These are phyloP conservation scores for Epicoccum nigrum DNA, from an alignment of 2,329 filamentous ascomycete species.

Conservation along the genomic window DNA sequence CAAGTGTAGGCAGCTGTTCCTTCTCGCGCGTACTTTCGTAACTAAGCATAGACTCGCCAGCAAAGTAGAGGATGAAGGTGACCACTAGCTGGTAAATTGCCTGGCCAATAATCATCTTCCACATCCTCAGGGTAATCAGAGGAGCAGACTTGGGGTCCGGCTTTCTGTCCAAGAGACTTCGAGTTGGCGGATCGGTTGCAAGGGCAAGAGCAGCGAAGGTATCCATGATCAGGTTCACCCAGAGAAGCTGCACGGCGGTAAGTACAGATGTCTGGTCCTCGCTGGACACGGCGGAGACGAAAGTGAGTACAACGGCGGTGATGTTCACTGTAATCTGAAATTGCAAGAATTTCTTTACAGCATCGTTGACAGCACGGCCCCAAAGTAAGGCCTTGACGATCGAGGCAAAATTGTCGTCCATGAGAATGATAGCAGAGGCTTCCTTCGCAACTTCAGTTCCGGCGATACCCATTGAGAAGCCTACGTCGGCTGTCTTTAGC, in stretches of 20 bases:
- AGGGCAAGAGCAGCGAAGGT: constrained; percentile 89
- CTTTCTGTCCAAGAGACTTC: constrained; percentile 79
- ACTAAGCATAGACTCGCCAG: constrained; percentile 64
- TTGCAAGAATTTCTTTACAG: constrained; percentile 54
- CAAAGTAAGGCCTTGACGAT: constrained; percentile 84
- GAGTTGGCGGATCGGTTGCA: constrained; percentile 86
- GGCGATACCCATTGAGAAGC: constrained; percentile 85
- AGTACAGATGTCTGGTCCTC: constrained; percentile 74
- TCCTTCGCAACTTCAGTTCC: constrained; percentile 86
- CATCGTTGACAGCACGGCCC: constrained; percentile 61
- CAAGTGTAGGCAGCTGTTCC: constrained; percentile 71
- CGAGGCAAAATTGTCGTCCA: constrained; percentile 88
- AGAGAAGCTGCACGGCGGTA: constrained; percentile 88
- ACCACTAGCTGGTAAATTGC: constrained; percentile 83
- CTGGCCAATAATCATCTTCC: constrained; percentile 99
- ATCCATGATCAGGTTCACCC: constrained; percentile 98
- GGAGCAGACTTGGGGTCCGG: constrained; percentile 76
- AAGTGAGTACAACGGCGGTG: constrained; percentile 85
- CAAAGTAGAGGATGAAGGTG: constrained; percentile 85
- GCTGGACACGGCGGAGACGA: constrained; percentile 82
- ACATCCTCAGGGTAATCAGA: constrained; percentile 85
- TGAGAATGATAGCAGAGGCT: constrained; percentile 82
- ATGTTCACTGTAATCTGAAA: constrained; percentile 88
- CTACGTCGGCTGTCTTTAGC: constrained; percentile 79
- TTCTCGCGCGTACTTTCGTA: constrained; percentile 57